These are phyloP conservation scores for Coix lacrymajobi DNA, from an alignment of 176 grass and related monocot species.

Conservation along the genomic window DNA sequence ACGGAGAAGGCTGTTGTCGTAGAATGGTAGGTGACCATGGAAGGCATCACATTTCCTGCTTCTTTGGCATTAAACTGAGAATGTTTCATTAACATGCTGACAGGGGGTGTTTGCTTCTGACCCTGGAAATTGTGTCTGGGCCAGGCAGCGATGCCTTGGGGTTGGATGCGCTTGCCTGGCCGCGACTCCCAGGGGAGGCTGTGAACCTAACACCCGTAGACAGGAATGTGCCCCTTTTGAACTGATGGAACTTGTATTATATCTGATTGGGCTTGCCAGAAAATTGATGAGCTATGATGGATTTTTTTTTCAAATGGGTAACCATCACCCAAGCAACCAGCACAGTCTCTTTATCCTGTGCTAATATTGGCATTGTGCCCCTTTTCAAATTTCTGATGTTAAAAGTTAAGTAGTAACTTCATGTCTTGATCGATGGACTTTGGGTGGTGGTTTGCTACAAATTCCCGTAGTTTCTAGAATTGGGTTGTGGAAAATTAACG, in stretches of 20 bases:
- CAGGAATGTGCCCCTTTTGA: not conserved
- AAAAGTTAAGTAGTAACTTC: not conserved
- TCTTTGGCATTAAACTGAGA: not conserved
- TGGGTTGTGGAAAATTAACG: not conserved
- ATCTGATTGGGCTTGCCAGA: not conserved
- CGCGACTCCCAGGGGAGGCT: not conserved
- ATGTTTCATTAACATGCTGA: not conserved
- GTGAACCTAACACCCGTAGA: not conserved
- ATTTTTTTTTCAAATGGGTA: not conserved
- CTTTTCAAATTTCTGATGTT: not conserved
- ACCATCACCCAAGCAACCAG: not conserved
- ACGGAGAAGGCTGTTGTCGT: not conserved
- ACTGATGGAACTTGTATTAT: not conserved
- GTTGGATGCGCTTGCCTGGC: not conserved
- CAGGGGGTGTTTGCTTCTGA: not conserved
- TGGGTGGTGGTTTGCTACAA: not conserved
- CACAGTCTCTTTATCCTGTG: not conserved
- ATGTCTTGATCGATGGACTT: not conserved
- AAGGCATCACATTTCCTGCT: not conserved
- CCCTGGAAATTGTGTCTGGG: not conserved
- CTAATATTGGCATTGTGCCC: not conserved
- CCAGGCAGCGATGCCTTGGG: not conserved
- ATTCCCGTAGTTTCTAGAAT: not conserved
- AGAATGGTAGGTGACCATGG: not conserved
- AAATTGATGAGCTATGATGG: constrained; percentile 17